Conservation (phyloP, 768 basidiomycete species). For the Mycena rosella region DNA sequence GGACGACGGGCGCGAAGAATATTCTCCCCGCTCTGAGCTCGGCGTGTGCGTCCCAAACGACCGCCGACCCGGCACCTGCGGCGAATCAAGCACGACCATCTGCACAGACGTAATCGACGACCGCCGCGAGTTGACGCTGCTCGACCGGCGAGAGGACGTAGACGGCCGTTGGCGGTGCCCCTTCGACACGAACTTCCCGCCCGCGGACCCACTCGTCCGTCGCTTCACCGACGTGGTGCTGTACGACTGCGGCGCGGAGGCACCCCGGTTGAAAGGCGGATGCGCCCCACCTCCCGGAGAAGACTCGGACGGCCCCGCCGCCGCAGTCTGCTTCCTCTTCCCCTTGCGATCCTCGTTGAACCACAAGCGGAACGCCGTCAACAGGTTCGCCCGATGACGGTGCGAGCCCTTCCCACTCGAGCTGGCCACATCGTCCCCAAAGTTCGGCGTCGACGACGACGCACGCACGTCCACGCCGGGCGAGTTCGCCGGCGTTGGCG, state of each 20-base stretch:
- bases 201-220: conserved; percentile 57
- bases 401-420: conserved; percentile 43
- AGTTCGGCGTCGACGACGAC: conserved; percentile 60
- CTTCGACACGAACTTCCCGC: conserved; percentile 41
- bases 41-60: conserved; percentile 88
- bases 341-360: conserved; percentile 93
- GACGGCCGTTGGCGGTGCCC: conserved; percentile 79
- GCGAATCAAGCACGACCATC: conserved; percentile 69
- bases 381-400: conserved; percentile 81
- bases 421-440: conserved; percentile 41
- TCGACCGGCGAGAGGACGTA: conserved; percentile 87
- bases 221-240: conserved; percentile 61
- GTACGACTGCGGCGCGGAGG: conserved; percentile 32
- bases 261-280: conserved; percentile 18
- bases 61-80: conserved; percentile 72
- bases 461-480: conserved; percentile 64
- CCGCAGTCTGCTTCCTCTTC: conserved; percentile 74
- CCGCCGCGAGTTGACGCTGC: conserved; percentile 90
- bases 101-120: conserved; percentile 66
- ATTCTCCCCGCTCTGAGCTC: conserved; percentile 86
- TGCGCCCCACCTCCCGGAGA: conserved; percentile 33
- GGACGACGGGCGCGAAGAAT: conserved; percentile 86
- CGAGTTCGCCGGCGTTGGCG: conserved; percentile 65
- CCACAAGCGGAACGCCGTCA: conserved; percentile 91
- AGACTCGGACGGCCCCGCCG: conserved; percentile 46